Evolutionary conservation across 352 stramenopile species (phyloP).

Genomic region (Globisporangium emineosum): DNA sequence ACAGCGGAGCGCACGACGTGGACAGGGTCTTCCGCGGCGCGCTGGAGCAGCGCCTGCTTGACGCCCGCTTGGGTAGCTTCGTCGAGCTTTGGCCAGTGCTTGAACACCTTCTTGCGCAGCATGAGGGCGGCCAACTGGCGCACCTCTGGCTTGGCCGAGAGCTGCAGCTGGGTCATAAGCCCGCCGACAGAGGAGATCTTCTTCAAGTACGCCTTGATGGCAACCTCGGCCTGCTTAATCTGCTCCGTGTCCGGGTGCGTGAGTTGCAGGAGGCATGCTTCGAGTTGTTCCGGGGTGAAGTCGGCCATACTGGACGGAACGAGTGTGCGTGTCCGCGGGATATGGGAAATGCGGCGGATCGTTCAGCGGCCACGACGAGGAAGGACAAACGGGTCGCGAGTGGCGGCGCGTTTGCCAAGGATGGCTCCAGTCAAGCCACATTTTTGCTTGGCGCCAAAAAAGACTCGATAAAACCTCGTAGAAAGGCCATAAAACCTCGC

Average conservation of each 20-base stretch:
- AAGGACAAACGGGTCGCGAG: neutral
- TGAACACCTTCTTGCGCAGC: conserved; percentile 93
- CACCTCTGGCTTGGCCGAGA: conserved; percentile 72
- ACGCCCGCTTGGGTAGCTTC: conserved; percentile 63
- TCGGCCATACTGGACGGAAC: conserved; percentile 50
- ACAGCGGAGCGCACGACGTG: conserved; percentile 87
- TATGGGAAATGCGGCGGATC: conserved; percentile 19
- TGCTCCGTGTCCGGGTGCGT: conserved; percentile 93
- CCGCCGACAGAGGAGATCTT: conserved; percentile 80
- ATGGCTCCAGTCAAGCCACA: conserved; percentile 10
- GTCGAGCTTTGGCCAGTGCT: conserved; percentile 92
- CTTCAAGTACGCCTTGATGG: conserved; percentile 93
- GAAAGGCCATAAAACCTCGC: neutral
- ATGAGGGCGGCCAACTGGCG: conserved; percentile 92
- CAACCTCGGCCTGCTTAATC: conserved; percentile 93
- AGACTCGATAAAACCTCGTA: neutral
- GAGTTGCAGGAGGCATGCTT: conserved; percentile 86
- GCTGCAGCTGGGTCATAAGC: conserved; percentile 89
- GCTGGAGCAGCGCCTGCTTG: conserved; percentile 87
- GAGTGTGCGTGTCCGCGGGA: conserved; percentile 17
- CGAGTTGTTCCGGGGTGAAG: conserved; percentile 80
- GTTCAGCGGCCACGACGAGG: neutral
- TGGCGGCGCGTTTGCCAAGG: neutral
- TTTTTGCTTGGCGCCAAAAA: conserved; percentile 6
- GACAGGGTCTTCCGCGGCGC: conserved; percentile 84